phyloP scores from a whole-genome alignment of 306 rosid species.

The Quercus agrifolia region DNA sequence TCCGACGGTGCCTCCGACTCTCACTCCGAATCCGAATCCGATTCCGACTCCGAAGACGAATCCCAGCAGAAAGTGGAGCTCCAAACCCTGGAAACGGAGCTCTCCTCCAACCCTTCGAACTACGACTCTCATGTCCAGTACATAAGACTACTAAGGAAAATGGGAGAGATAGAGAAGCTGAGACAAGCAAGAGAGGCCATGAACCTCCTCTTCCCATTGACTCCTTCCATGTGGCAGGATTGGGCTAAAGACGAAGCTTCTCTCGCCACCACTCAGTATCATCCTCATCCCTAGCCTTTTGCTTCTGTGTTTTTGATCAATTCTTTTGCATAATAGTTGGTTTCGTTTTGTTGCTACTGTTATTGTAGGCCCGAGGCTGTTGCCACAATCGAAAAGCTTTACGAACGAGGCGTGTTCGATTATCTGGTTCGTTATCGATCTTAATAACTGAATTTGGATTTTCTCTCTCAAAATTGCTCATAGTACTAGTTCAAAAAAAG shows the following conservation, averaged over 20 bases:
- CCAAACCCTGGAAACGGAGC: conserved; percentile 57
- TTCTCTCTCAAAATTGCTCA: background rate
- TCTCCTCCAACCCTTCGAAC: conserved; percentile 60
- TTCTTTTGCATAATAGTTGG: background rate
- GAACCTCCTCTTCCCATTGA: conserved; percentile 66
- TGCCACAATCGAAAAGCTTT: conserved; percentile 51
- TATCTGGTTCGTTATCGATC: conserved; percentile 63
- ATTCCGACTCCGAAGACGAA: conserved; percentile 53
- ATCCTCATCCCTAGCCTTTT: background rate
- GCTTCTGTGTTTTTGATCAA: background rate
- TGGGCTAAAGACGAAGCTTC: conserved; percentile 89
- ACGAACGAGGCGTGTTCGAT: conserved; percentile 68
- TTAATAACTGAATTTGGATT: background rate
- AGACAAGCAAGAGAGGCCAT: conserved; percentile 77
- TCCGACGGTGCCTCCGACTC: conserved; percentile 15
- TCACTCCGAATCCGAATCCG: conserved; percentile 29
- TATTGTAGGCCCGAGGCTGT: conserved; percentile 49
- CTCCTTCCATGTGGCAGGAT: conserved; percentile 78
- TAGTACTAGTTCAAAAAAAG: background rate
- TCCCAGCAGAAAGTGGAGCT: conserved; percentile 59
- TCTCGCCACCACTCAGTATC: conserved; percentile 47
- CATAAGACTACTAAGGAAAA: conserved; percentile 62
- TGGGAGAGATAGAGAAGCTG: conserved; percentile 69
- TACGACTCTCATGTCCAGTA: conserved; percentile 70
- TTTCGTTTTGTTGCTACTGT: background rate